These are phyloP conservation scores for Pleurotus ostreatus DNA, from an alignment of 768 basidiomycete genomes.

Conservation along the genomic window DNA sequence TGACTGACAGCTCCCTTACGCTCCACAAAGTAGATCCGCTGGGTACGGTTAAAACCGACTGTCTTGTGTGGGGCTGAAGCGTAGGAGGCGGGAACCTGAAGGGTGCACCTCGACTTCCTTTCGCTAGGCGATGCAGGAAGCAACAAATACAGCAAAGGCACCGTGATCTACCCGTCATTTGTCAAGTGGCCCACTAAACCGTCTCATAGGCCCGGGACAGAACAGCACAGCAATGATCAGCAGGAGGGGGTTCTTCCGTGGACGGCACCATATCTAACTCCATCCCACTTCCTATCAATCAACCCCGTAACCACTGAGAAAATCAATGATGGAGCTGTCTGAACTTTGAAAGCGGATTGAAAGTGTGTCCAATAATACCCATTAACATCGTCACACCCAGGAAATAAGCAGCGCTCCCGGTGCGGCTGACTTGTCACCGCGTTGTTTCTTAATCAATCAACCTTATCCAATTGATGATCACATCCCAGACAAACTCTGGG, in stretches of 20 bases:
- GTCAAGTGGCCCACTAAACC: conserved; percentile 1
- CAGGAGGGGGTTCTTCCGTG: conserved; percentile 1
- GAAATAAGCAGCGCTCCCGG: too few relatives aligned
- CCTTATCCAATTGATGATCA: too few relatives aligned
- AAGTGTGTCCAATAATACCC: too few relatives aligned
- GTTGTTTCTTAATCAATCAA: too few relatives aligned
- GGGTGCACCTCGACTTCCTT: background rate
- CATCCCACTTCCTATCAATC: background rate
- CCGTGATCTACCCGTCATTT: background rate
- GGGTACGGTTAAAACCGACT: background rate
- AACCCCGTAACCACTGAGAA: conserved; percentile 1
- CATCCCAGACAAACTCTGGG: too few relatives aligned
- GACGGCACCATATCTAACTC: conserved; percentile 1
- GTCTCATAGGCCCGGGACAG: background rate
- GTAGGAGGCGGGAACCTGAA: background rate
- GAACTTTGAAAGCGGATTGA: too few relatives aligned
- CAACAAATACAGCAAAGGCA: conserved; percentile 1
- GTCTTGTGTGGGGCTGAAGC: background rate
- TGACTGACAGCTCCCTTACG: background rate
- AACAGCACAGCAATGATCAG: conserved; percentile 8
- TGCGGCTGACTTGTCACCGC: too few relatives aligned
- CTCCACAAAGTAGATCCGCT: conserved; percentile 5
- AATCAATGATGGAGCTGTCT: background rate
- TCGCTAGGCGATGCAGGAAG: conserved; percentile 2
- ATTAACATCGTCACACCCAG: too few relatives aligned